Percentiles rank a stretch among this genome's conserved stretches.
phyloP scores from a whole-genome alignment of 768 basidiomycete genomes.

The Lenzites betulinus region DNA sequence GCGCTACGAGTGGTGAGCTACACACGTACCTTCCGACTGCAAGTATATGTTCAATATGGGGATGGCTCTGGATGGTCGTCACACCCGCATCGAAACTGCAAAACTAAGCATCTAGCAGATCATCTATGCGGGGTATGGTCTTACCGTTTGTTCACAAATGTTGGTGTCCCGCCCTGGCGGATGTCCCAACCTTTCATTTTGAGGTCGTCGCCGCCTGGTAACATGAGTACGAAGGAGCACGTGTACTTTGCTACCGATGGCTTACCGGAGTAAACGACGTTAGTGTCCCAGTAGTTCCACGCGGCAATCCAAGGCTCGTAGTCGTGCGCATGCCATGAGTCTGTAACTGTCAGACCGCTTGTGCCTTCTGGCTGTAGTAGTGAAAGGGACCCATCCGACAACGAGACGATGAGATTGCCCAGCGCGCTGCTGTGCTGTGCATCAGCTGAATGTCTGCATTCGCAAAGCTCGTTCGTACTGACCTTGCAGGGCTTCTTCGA shows the following conservation, averaged over 20 bases:
- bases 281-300: constrained; percentile 86
- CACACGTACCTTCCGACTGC: constrained; percentile 83
- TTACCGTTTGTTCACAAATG: constrained; percentile 77
- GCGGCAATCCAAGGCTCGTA: constrained; percentile 93
- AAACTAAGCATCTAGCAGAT: constrained; percentile 5
- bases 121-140: too few relatives aligned
- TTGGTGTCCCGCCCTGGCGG: constrained; percentile 57
- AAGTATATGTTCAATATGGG: constrained; percentile 73
- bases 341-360: constrained; percentile 44
- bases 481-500: constrained; percentile 54
- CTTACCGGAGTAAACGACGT: constrained; percentile 82
- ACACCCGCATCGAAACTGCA: constrained; percentile 89
- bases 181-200: constrained; percentile 91
- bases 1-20: background rate
- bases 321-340: constrained; percentile 86
- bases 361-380: constrained; percentile 54
- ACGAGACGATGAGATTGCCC: constrained; percentile 72
- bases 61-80: constrained; percentile 86
- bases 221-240: background rate
- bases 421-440: constrained; percentile 38
- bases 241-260: background rate
- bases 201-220: constrained; percentile 87
- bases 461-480: constrained; percentile 17
- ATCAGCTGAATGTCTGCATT: background rate
- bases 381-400: constrained; percentile 78